Base-by-base conservation (phyloP, 2,329 filamentous ascomycete species). In the Beauveria bassiana region DNA sequence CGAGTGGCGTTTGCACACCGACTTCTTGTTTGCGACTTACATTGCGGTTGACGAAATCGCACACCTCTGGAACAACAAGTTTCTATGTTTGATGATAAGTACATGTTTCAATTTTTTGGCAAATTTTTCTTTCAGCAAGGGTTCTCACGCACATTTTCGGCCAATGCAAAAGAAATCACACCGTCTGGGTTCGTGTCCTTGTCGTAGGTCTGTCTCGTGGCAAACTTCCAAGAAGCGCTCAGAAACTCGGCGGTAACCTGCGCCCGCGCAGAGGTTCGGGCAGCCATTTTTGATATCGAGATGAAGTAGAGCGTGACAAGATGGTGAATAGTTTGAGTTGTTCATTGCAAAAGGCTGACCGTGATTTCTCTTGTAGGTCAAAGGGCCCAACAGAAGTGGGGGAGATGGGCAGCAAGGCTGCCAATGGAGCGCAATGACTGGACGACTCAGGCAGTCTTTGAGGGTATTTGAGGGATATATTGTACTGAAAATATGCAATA, bases 101-200 rank as follows among this genome's bases (percentile, higher is more conserved):
- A 8, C n/a, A n/a, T 6, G 26, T 3, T 53, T 52, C 5, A 8
- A 31, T n/a, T n/a, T 43, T 18, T 34, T 24, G 10, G 8, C 16
- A 7, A 14, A 5, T 20, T 26, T 3, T 1, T 16, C 9, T 3
- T 14, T 7, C 5, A 9, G 8, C 3, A 9, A 43, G 18, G n/a
- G 7, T 2, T 28, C 34, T 34, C n/a, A 51, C 64, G n/a, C 47
- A 68, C 72, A 65, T 82, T 81, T 63, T 82, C 80, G 5, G 80
- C 79, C 1, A 79, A 72, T 0, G 75, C 77, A 31, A 83, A 76
- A 4, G 77, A 80, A 55, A 82, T 71, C 54, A 79, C 72, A 1
- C 79, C 79, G 9, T 68, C 64, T 1, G 74, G 72, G 38, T 77
- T 78, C 5, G 65, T 65, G 3, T 68, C 64, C 0, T 75, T 71